Conservation (phyloP, 306 rosid genomes). For the Cyclanthera cordifolia region DNA sequence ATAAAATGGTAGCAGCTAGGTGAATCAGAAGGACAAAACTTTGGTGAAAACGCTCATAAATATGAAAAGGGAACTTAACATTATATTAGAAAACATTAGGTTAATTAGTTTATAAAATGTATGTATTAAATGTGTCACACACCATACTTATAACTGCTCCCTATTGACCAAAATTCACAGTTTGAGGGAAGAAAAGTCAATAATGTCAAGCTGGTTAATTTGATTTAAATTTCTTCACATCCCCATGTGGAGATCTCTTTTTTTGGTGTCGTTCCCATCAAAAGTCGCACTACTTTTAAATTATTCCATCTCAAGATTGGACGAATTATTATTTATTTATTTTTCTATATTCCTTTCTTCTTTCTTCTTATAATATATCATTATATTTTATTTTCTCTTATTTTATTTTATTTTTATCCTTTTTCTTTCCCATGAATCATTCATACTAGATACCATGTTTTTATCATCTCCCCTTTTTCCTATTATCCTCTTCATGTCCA, state of each 20-base stretch:
- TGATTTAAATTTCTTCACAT: background rate
- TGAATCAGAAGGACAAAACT: background rate
- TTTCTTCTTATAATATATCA: too few relatives aligned
- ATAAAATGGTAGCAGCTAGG: background rate
- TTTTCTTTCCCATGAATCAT: too few relatives aligned
- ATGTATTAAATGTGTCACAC: background rate
- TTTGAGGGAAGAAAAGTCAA: too few relatives aligned
- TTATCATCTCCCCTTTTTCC: too few relatives aligned
- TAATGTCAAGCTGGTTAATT: slow-evolving; percentile 10
- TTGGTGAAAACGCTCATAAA: background rate
- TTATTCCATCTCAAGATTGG: background rate
- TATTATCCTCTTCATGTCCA: too few relatives aligned
- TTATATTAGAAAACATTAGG: background rate
- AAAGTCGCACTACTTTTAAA: background rate
- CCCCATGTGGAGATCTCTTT: slow-evolving; percentile 10
- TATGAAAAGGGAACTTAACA: background rate
- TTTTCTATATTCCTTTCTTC: background rate
- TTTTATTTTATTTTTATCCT: too few relatives aligned
- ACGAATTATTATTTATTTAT: background rate
- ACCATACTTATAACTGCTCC: slow-evolving; percentile 9
- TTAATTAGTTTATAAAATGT: background rate
- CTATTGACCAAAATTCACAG: background rate
- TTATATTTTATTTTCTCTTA: too few relatives aligned
- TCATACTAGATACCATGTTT: too few relatives aligned
- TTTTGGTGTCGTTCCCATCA: background rate